Evolutionary conservation across 164 flowering plant species (phyloP), one percentile per base, ranked within the genome.

Genomic region (Echeveria elegans): DNA sequence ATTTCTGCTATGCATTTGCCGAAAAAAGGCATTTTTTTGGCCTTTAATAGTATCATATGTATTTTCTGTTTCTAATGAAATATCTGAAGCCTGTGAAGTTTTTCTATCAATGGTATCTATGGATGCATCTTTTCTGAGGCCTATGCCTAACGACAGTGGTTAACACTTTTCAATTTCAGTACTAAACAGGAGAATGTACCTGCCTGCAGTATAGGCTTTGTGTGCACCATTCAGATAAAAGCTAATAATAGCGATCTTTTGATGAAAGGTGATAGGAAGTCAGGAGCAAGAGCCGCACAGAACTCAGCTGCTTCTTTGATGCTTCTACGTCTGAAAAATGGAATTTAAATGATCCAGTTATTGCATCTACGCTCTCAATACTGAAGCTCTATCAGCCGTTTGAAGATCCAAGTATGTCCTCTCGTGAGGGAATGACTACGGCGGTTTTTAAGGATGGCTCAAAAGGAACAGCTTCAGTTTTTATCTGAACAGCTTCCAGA

Each of bases 271-370:
- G 76, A 77, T 18, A 68, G 41, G 59, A 82, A 72, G 65, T 38
- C 83, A 6, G 77, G 77, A 72, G 74, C 79, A 24, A 84, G 74
- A 67, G 87, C 83, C n/a, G 83, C 90, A 9, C 82, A 88, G 66
- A 85, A 74, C 60, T 85, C 87, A 26, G 87, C 93, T 3, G 90
- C 93, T 64, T 81, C 77, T 26, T 62, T 60, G 53, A 72, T 83
- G 77, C 71, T 84, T 18, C 71, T 60, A 4, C 68, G 72, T 40
- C 63, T 83, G 28, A 65, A 68, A 14, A 71, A 80, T 32, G 24
- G 34, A 15, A n/a, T 48, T 38, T 63, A 12, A 32, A 28, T 38
- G 36, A 7, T 63, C 26, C 58, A 50, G 58, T n/a, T 50, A n/a
- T 2, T 50, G 24, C 60, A 24, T 53, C 30, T 9, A n/a, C 30